Base-by-base conservation (phyloP, 225 moss, liverwort and hornwort species). In the Physcomitrellopsis africana region DNA sequence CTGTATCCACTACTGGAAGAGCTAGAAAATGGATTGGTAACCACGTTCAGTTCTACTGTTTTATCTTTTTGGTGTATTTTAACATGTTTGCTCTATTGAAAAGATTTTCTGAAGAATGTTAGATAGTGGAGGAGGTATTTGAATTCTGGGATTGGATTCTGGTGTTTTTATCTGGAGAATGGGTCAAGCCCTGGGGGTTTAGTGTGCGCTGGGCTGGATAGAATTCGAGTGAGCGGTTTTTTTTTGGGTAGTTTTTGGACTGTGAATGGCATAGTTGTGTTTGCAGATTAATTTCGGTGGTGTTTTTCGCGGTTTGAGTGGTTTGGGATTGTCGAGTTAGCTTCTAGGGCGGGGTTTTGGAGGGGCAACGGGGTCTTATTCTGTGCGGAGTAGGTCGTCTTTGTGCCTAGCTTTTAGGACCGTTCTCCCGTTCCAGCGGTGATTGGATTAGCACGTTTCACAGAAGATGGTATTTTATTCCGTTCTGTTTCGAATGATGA, bases 291-390 rank as follows among this genome's bases (percentile, higher is more conserved):
- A 11, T 66, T 73, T 51, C 19, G 63, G 51, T 63, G 23, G 52
- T 4, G 32, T 37, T 56, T 32, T 48, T 37, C 9, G 20, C 41
- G 72, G n/a, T 26, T 61, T 51, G n/a, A 51, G 61, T 57, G 56
- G 63, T 45, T 56, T 55, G 46, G 47, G 52, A 58, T 73, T n/a
- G 32, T 32, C 27, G 24, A 56, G 43, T 68, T 59, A n/a, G 44
- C 8, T 32, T 32, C 49, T 11, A 32, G 55, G 32, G 61, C 7
- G 11, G 51, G 58, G 51, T 57, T 78, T 72, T n/a, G 51, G 43
- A 60, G 44, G 14, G 49, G 61, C 12, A 20, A 15, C 22, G 43
- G 43, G 63, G 42, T 20, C 65, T 79, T 66, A 32, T 55, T 15
- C 20, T 3, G 10, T 67, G 17, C 29, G 51, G 48, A 60, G 72